phyloP scores from a whole-genome alignment of 2,329 filamentous ascomycete species.

The Aspergillus glaucus region DNA sequence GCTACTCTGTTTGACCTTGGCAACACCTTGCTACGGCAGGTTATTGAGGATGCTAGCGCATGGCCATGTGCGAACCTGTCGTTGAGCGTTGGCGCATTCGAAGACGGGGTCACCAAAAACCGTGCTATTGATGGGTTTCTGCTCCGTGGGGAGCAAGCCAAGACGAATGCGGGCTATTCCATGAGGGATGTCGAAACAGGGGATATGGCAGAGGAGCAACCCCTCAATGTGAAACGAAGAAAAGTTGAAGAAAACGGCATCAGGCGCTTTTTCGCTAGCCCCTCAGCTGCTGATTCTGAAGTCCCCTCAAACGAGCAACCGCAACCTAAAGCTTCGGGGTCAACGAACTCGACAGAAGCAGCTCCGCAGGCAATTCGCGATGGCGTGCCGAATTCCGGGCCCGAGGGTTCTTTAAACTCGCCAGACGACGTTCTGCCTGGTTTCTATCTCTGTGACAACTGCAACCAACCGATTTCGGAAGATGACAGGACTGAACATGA shows the following conservation, averaged over 20 bases:
- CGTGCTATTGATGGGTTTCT: conserved; percentile 81
- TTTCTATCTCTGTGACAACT: conserved; percentile 56
- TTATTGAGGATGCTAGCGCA: conserved; percentile 67
- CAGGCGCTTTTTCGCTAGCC: conserved; percentile 52
- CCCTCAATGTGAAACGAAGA: conserved; percentile 36
- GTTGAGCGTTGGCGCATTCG: conserved; percentile 83
- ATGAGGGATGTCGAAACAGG: conserved; percentile 12
- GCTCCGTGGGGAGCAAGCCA: conserved; percentile 58
- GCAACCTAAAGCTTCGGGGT: background rate
- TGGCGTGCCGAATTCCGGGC: background rate
- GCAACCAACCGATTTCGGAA: conserved; percentile 54
- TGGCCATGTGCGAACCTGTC: conserved; percentile 94
- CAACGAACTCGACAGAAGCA: background rate
- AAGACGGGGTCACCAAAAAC: conserved; percentile 78
- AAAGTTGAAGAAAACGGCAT: conserved; percentile 48
- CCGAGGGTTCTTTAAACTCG: background rate
- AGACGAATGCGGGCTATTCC: conserved; percentile 30
- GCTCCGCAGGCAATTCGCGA: background rate
- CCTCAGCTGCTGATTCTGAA: conserved; percentile 5
- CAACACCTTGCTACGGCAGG: conserved; percentile 68
- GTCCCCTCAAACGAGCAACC: background rate
- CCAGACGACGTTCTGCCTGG: background rate
- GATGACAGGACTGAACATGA: conserved; percentile 66
- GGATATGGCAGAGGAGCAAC: conserved; percentile 8
- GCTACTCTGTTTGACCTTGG: conserved; percentile 66